Evolutionary conservation across 768 basidiomycete species (phyloP).

Genomic region (Macrolepiota fuliginosa): DNA sequence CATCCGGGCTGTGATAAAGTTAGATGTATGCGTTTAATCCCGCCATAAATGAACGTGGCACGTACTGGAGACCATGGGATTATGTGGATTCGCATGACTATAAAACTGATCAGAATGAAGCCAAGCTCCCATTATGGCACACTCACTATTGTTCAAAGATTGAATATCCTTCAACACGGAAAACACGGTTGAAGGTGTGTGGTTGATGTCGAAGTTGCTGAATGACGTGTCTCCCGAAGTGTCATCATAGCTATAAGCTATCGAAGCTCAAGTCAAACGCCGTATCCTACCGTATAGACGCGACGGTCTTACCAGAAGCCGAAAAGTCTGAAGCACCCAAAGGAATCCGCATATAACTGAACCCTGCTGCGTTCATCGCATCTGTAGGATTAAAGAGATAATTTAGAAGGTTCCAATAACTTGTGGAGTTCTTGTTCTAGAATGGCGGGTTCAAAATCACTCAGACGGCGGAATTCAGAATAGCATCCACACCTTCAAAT

Average conservation of each 20-base stretch:
- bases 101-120: not conserved
- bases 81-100: constrained; percentile 49
- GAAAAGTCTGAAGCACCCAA: constrained; percentile 74
- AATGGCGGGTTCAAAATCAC: not conserved
- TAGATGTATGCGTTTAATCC: constrained; percentile 3
- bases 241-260: constrained; percentile 62
- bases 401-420: constrained; percentile 54
- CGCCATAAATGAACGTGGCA: not conserved
- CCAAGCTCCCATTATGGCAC: not conserved
- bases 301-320: constrained; percentile 35
- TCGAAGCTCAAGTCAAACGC: constrained; percentile 5
- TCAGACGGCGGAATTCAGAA: not conserved
- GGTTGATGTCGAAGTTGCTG: constrained; percentile 48
- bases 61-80: constrained; percentile 72
- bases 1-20: constrained; percentile 55
- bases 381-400: constrained; percentile 62
- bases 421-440: constrained; percentile 44
- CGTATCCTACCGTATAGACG: not conserved
- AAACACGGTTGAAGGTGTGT: constrained; percentile 58
- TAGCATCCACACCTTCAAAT: constrained; percentile 49
- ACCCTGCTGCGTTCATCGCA: constrained; percentile 57
- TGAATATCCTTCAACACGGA: constrained; percentile 58
- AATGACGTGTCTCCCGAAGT: constrained; percentile 55
- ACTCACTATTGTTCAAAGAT: constrained; percentile 45
- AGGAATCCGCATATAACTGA: constrained; percentile 64